Base-by-base conservation (phyloP, 208 protist species). In the Leishmania gerbilli region DNA sequence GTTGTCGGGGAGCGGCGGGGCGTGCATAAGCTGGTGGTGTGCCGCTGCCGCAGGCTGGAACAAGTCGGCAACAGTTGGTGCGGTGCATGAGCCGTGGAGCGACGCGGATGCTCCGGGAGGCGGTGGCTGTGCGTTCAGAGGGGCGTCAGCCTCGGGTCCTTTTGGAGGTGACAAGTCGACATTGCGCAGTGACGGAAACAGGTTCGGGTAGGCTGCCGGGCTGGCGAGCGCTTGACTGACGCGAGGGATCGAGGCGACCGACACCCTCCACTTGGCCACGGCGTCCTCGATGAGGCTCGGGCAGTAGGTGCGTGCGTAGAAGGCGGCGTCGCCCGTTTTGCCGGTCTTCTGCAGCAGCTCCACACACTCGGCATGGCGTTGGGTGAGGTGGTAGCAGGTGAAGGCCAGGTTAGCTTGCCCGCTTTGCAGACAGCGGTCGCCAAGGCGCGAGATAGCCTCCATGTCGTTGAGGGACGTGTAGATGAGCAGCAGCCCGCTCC, bases 301-400 rank as follows among this genome's bases (percentile, higher is more conserved):
- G 42, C 79, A 83, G 89, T 99, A 99, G 7, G 98, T 99, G 64
- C 99, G 93, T 1, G 99, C 98, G 83, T 99, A 97, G 79, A 99
- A 98, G 21, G 98, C 96, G 13, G 99, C 99, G 79, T 99, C 98
- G 45, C 96, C 92, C 5, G 92, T 74, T 47, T 97, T 94, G 42
- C 93, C 92, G 1, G 90, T 95, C 40, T 82, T 77, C 27, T 85
- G 88, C 11, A 99, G 89, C 37, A 99, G 84, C 47, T 98, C 89
- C 0, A 99, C 84, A 78, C 95, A 98, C 37, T 98, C 87, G 4
- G 88, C 81, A 49, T 99, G 84, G 2, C 92, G 84, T n/a, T 86
- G 79, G 37, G 82, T 83, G 21, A 99, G 83, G 77, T 99, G 97
- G 72, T 92, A 94, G 79, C 93, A 95, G 37, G 98, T 97, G 80